Base-by-base conservation (phyloP, 2,329 filamentous ascomycete genomes). In the Apiospora aurea region DNA sequence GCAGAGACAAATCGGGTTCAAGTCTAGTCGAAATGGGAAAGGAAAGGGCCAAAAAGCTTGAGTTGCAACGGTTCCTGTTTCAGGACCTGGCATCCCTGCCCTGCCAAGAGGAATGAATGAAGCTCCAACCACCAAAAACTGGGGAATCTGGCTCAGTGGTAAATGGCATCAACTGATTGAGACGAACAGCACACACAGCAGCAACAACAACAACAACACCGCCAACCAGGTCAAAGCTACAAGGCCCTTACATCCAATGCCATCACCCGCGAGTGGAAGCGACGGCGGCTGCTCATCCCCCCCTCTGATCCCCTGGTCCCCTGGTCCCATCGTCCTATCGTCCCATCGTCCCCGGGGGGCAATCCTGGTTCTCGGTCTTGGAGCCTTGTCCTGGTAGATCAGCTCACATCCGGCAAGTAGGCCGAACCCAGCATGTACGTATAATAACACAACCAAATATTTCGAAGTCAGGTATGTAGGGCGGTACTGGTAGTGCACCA, bases 1-100 rank as follows among this genome's bases (percentile, higher is more conserved):
- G 5, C 5, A 38, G 53, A 34, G 26, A 34, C 26, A 34, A 34
- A 64, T 64, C 53, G 18, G 29, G 38, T 13, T 3, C 29, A 41
- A 64, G 18, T 64, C 53, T 64, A 29, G 53, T 38, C 6, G 29
- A 64, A 41, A 64, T 38, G 21, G 57, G 34, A 64, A 38, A 38
- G 34, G 34, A 38, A 38, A 41, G 57, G 57, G 38, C 41, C 21
- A 34, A 41, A 41, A 41, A 64, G 57, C 34, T 64, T 64, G 57
- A 64, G 57, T 41, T 38, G 57, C 57, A 64, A 64, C 57, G 57
- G 57, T 64, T 64, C 57, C 57, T 64, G 57, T 64, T 64, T 64
- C 57, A 64, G 57, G 34, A n/a, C 41, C 3, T 34, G 4, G 57
- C 57, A n/a, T 21, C 57, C 57, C 16, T 64, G 57, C 18, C 18